A percentile compares a stretch with the other conserved stretches of the same genome.
Evolutionary conservation across 2,329 filamentous ascomycete genomes (phyloP).

Genomic region (Didymella pomorum): DNA sequence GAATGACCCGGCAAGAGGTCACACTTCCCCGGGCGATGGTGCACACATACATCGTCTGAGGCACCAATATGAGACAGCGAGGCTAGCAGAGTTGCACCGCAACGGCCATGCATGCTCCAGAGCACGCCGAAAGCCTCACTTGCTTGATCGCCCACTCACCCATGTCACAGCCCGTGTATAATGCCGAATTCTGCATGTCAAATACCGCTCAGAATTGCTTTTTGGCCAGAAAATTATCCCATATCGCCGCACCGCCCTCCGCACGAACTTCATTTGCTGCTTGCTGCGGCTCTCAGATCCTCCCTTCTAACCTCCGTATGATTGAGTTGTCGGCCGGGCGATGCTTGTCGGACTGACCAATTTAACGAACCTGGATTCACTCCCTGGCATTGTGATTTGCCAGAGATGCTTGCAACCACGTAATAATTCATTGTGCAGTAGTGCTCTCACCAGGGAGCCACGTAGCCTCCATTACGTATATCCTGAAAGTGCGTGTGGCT

Average conservation of each 20-base stretch:
- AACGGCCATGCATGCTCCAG: constrained; percentile 9
- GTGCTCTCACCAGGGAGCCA: neutral
- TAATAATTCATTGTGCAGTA: neutral
- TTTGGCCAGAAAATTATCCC: neutral
- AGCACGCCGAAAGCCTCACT: constrained; percentile 4
- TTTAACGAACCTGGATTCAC: neutral
- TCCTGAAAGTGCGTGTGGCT: neutral
- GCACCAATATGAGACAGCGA: neutral
- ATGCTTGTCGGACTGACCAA: neutral
- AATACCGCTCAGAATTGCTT: neutral
- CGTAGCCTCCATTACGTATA: neutral
- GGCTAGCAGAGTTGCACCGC: neutral
- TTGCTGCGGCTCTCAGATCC: neutral
- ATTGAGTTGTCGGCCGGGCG: neutral
- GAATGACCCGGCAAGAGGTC: neutral
- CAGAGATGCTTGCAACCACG: neutral
- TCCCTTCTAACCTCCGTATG: neutral
- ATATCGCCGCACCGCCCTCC: neutral
- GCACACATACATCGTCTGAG: neutral
- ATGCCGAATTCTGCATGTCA: neutral
- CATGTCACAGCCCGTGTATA: neutral
- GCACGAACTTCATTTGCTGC: neutral
- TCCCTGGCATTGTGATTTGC: neutral
- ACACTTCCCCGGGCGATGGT: neutral
- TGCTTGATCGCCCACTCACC: constrained; percentile 1